These are phyloP conservation scores for Fusarium sp. DNA, from an alignment of 2,329 filamentous ascomycete species.

Conservation along the genomic window DNA sequence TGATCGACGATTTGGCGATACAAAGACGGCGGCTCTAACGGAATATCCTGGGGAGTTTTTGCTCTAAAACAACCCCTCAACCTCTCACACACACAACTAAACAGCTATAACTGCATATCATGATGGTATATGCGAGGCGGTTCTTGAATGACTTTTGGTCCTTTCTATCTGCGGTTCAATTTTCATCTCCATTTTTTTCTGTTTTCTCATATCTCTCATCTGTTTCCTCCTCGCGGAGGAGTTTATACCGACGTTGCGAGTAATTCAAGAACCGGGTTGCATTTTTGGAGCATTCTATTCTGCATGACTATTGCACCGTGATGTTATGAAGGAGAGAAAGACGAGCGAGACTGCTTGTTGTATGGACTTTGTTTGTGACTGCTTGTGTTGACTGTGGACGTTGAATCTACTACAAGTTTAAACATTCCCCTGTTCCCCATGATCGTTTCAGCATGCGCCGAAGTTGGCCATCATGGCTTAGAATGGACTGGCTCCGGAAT, in stretches of 20 bases:
- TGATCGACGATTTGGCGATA: conserved; percentile 39
- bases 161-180: conserved; percentile 36
- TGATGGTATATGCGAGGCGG: conserved; percentile 42
- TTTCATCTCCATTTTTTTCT: conserved; percentile 32
- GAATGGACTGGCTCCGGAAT: neutral
- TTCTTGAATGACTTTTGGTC: conserved; percentile 45
- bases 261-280: conserved; percentile 43
- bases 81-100: conserved; percentile 12
- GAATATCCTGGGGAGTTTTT: conserved; percentile 35
- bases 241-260: conserved; percentile 43
- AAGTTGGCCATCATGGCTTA: neutral
- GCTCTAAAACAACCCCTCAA: conserved; percentile 18
- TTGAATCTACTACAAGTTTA: neutral
- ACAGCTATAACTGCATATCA: conserved; percentile 41
- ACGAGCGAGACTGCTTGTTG: neutral
- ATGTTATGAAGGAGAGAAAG: neutral
- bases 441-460: neutral
- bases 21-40: conserved; percentile 41
- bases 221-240: conserved; percentile 41
- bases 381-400: neutral
- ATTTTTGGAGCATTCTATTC: conserved; percentile 22
- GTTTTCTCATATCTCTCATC: conserved; percentile 34
- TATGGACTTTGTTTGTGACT: neutral
- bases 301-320: neutral
- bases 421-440: neutral